Evolutionary conservation across 2,329 filamentous ascomycete genomes (phyloP).

Genomic region (Alternaria brassicae): DNA sequence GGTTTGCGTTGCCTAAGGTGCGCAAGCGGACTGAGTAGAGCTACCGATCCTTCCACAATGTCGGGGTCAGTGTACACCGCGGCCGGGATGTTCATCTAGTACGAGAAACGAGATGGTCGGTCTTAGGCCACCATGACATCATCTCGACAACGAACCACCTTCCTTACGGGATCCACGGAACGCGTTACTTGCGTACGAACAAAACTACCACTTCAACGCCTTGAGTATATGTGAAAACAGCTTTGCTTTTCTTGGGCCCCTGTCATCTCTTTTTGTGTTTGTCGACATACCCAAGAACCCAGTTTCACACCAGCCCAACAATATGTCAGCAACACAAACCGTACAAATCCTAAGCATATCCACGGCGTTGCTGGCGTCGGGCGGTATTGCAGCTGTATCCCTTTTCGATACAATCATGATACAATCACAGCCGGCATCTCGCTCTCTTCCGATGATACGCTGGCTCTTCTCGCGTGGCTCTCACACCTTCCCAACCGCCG

Average conservation of each 20-base stretch:
- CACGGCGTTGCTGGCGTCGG: conserved; percentile 43
- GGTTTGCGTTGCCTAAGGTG: conserved; percentile 65
- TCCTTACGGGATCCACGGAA: conserved; percentile 3
- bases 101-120: not conserved
- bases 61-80: not conserved
- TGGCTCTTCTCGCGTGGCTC: conserved; percentile 51
- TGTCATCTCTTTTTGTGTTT: not conserved
- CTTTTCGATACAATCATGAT: conserved; percentile 44
- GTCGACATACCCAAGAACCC: not conserved
- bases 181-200: not conserved
- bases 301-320: not conserved
- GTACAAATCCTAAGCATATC: conserved; percentile 40
- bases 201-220: not conserved
- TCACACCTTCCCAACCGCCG: conserved; percentile 44
- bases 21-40: conserved; percentile 67
- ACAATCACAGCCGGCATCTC: conserved; percentile 47
- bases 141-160: conserved; percentile 1
- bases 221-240: not conserved
- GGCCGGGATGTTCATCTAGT: not conserved
- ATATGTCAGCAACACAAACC: conserved; percentile 19
- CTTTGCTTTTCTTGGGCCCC: not conserved
- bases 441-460: conserved; percentile 45
- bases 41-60: not conserved
- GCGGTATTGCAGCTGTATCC: conserved; percentile 45
- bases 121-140: conserved; percentile 13